Percentiles rank a stretch among this genome's conserved stretches.
Evolutionary conservation across 2,329 filamentous ascomycete genomes (phyloP).

Genomic region (Lecanosticta acicola): DNA sequence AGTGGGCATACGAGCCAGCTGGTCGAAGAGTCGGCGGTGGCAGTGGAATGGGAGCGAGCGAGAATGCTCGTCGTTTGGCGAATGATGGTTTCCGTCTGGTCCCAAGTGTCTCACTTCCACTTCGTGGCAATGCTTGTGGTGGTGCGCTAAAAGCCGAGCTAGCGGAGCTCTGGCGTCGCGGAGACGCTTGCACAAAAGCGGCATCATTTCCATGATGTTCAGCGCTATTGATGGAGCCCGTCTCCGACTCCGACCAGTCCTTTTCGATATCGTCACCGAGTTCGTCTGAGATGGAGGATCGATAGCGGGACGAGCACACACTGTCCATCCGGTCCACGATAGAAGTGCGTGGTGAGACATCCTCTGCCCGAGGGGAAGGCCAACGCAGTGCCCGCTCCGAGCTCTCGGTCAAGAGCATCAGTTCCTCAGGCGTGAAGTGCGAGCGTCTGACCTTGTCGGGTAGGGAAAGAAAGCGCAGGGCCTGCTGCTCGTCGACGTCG

Average conservation of each 20-base stretch:
- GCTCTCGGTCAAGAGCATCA: conserved; percentile 53
- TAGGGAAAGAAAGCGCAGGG: conserved; percentile 59
- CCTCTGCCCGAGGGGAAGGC: conserved; percentile 1
- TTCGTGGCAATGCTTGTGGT: conserved; percentile 2
- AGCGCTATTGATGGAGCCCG: conserved; percentile 11
- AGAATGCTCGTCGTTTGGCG: conserved; percentile 19
- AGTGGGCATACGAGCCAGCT: conserved; percentile 20
- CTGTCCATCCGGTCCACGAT: conserved; percentile 10
- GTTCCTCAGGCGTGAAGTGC: conserved; percentile 68
- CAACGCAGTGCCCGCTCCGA: conserved; percentile 38
- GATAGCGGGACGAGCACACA: conserved; percentile 10
- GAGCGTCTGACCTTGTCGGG: conserved; percentile 67
- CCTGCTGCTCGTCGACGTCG: conserved; percentile 28
- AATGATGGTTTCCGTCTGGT: conserved; percentile 11
- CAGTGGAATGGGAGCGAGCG: conserved; percentile 25
- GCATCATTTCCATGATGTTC: conserved; percentile 9
- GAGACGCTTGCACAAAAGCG: conserved; percentile 6
- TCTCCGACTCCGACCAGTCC: conserved; percentile 15
- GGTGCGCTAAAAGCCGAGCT: conserved; percentile 11
- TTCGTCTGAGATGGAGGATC: conserved; percentile 9
- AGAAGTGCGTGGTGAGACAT: conserved; percentile 3
- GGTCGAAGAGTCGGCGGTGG: conserved; percentile 28
- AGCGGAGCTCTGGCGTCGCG: conserved; percentile 11
- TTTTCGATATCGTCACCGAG: conserved; percentile 12
- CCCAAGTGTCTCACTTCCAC: conserved; percentile 2